Evolutionary conservation across 2,329 filamentous ascomycete genomes (phyloP), one percentile per base, ranked within the genome.

Genomic region (Colletotrichum phormii): DNA sequence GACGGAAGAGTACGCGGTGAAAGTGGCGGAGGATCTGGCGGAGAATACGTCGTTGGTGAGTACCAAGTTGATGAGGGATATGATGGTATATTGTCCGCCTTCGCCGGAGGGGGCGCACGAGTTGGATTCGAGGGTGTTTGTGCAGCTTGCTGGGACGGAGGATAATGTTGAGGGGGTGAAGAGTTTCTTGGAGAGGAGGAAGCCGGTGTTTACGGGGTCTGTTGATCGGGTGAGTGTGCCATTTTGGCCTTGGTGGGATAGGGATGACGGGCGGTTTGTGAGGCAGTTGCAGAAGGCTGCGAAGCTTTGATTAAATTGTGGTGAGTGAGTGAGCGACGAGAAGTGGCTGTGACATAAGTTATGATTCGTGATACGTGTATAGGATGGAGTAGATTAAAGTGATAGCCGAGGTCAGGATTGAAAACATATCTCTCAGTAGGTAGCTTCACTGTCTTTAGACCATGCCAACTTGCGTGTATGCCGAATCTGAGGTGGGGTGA

Each of bases 121-220:
- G 75, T 81, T 95, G 42, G 93, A 95, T 81, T 90, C 88, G 75
- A 86, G 84, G 75, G 80, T 93, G n/a, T 85, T 93, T 67, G 88
- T 87, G 77, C 89, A 91, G 75, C 74, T 93, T 68, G 90, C 91
- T 80, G 83, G 82, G 11, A 88, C 81, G 13, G 73, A 74, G n/a
- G 93, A 94, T 77, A 89, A 92, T 65, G 86, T 87, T 29, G 93
- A 94, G 79, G 92, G 92, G 2, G 88, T 94, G 5, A 78, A 85
- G 70, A 90, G 90, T n/a, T 94, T 94, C 79, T 80, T 93, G 78
- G 85, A 94, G 82, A 94, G 94, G 85, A 85, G 92, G 63, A 85
- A 86, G 71, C 89, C 91, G 0, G 83, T 87, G 11, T 94, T 94
- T 77, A 84, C 22, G 29, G 64, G 29, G 2, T 54, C 15, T 11